Evolutionary conservation across 1,284 basidiomycete genomes (phyloP), one percentile per base, ranked within the genome.

Genomic region (Melampsora larici-populina): DNA sequence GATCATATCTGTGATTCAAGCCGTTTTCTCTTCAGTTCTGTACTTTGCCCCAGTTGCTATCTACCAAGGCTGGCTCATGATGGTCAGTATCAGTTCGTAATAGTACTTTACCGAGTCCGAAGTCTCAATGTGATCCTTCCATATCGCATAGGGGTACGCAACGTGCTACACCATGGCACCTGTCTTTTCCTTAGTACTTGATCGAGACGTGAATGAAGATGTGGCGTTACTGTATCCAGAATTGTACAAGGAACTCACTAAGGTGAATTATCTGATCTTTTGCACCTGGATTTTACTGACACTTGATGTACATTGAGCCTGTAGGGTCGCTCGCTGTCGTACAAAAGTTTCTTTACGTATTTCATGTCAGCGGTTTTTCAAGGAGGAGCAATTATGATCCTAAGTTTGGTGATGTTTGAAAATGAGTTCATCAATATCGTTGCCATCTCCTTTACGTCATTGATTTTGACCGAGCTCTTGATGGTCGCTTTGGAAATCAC

Each of bases 401-500:
- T 97, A 86, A 97, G 93, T 0, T 89, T 99, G 15, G 88, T 97
- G 0, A 87, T 99, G 0, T 99, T 99, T 84, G 97, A 99, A 85
- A 96, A 90, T 80, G 95, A 99, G 82, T 98, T 99, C 84, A 85
- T 99, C 80, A 97, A 99, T 84, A 98, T 99, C 80, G 96, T 99
- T 63, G 90, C 93, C 24, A 99, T 99, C 81, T 97, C 95, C 0
- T 99, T 98, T 85, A 97, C 95, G 0, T 93, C 97, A 0, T 87
- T 99, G 67, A 90, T 99, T 78, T 86, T 99, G 51, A 99, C 99
- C 84, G 97, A 99, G 83, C 88, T 99, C 69, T 94, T 99, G 85
- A 99, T 99, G 97, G 97, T 99, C 58, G 94, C 94, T 0, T 84
- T 98, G 79, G 94, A 98, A 85, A 95, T 98, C 79, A 98, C 95